Percentiles rank a stretch among this genome's conserved stretches.
phyloP scores from a whole-genome alignment of 495 filamentous ascomycete genomes.

The Hyaloscypha finlandica region DNA sequence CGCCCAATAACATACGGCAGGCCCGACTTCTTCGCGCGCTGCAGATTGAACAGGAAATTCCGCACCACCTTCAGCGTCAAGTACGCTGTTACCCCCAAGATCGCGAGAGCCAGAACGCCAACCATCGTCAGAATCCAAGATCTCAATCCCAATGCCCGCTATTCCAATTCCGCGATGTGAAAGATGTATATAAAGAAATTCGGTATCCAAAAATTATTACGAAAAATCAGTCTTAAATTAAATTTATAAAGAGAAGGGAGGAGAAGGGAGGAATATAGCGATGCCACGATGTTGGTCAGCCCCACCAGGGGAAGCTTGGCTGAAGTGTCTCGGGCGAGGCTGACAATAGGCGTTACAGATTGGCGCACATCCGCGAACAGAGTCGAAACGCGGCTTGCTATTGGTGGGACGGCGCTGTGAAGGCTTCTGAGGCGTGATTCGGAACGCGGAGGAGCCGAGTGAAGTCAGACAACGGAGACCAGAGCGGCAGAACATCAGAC shows the following conservation, averaged over 20 bases:
- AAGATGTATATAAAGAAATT: not conserved
- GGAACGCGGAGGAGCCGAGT: not conserved
- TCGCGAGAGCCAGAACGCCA: not conserved
- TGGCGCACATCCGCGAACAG: not conserved
- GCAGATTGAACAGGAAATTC: not conserved
- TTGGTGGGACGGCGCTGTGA: not conserved
- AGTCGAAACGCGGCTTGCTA: not conserved
- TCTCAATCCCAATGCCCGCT: not conserved
- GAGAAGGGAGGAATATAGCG: not conserved
- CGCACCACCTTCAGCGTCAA: not conserved
- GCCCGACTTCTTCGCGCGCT: constrained; percentile 7
- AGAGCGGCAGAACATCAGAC: no score
- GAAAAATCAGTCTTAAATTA: not conserved
- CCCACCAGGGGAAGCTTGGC: not conserved
- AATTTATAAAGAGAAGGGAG: not conserved
- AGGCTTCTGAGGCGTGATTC: not conserved
- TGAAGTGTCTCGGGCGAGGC: not conserved
- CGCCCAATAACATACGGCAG: constrained; percentile 10
- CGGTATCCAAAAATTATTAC: not conserved
- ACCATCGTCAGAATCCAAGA: constrained; percentile 2
- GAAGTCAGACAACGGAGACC: not conserved
- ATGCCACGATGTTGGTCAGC: not conserved
- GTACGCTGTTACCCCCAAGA: not conserved
- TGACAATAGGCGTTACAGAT: not conserved
- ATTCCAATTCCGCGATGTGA: not conserved